phyloP scores from a whole-genome alignment of 257 asterid genomes.

The Orobanche coerulescens region DNA sequence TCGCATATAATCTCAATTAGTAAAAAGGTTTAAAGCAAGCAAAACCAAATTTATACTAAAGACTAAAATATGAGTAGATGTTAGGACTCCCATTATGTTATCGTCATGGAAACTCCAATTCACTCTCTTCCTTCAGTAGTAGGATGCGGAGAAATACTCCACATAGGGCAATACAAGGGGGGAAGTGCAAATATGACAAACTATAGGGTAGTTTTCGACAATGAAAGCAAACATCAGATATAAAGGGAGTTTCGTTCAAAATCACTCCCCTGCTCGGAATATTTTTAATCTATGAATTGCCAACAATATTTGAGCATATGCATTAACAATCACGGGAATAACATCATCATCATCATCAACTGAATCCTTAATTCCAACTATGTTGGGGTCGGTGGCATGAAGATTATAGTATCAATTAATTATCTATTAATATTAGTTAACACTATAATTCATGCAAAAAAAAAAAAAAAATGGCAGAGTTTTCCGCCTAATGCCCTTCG shows the following conservation, averaged over 20 bases:
- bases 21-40: too few relatives aligned
- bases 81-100: neutral
- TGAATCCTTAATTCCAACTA: too few relatives aligned
- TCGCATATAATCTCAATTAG: too few relatives aligned
- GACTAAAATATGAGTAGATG: neutral
- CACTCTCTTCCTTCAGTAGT: neutral
- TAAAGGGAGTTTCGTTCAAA: neutral
- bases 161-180: neutral
- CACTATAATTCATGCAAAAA: too few relatives aligned
- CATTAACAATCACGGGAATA: too few relatives aligned
- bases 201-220: neutral
- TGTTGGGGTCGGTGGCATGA: too few relatives aligned
- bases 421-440: too few relatives aligned
- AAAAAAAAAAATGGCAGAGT: too few relatives aligned
- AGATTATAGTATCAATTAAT: too few relatives aligned
- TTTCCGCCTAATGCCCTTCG: too few relatives aligned
- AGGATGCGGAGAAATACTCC: neutral
- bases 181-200: neutral
- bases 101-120: neutral
- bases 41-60: too few relatives aligned
- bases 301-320: neutral
- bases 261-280: neutral
- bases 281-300: neutral
- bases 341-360: too few relatives aligned
- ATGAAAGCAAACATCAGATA: neutral